Conservation (phyloP, 176 grass and related monocot species). For the Calamus simplicifolius region DNA sequence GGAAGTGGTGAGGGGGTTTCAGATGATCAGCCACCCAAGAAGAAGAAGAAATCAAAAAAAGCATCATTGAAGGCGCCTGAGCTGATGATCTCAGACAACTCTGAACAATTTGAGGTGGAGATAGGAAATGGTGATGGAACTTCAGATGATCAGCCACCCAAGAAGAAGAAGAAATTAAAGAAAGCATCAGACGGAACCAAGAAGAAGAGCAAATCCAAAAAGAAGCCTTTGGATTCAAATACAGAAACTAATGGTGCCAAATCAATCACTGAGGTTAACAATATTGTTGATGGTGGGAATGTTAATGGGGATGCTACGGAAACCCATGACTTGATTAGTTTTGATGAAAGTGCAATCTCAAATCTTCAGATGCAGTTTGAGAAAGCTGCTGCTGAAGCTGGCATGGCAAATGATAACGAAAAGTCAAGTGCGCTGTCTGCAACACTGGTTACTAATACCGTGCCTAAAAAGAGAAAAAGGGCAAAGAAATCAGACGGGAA, state of each 20-base stretch:
- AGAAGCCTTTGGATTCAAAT: neutral
- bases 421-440: conserved; percentile 8
- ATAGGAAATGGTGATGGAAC: neutral
- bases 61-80: neutral
- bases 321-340: conserved; percentile 38
- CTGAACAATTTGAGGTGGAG: neutral
- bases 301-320: conserved; percentile 31
- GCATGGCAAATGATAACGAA: conserved; percentile 40
- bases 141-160: conserved; percentile 2
- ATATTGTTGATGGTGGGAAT: conserved; percentile 19
- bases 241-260: neutral
- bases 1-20: neutral
- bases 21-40: conserved; percentile 11
- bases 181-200: neutral
- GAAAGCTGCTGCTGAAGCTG: conserved; percentile 64
- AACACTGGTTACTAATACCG: conserved; percentile 24
- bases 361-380: conserved; percentile 96
- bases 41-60: conserved; percentile 10
- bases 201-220: conserved; percentile 6
- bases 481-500: conserved; percentile 30
- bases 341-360: conserved; percentile 55
- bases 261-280: neutral
- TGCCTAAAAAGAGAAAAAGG: conserved; percentile 62
- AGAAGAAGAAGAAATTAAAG: conserved; percentile 4
- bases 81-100: neutral